Evolutionary conservation across 1,139 yeast genomes (phyloP), one percentile per base, ranked within the genome.

Genomic region (Saccharomycopsis phalli): DNA sequence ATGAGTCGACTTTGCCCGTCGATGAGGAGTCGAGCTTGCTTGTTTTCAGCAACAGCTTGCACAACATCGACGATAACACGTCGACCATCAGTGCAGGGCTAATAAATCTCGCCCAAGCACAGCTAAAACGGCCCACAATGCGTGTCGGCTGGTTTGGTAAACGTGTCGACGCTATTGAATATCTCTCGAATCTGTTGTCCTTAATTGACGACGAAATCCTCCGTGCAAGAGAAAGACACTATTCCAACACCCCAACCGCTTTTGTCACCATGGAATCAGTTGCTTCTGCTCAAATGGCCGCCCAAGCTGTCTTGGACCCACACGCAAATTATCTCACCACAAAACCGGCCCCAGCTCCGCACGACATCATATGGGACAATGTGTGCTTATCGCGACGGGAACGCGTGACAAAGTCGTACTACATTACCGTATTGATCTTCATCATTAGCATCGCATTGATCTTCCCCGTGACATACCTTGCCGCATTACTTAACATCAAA

Each of bases 281-380:
- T 7, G 83, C 93, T 0, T 77, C 80, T 51, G 94, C 95, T 1
- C 95, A 84, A 56, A 76, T 84, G 81, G 77, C 86, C 6, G 93
- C 95, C 0, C 95, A 86, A 56, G 84, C 94, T 0, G 82, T 83
- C 1, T 62, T 84, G 38, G 93, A 86, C 48, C 94, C 95, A 0
- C 70, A 76, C 41, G 80, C 84, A 1, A 72, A 78, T 53, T 79
- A 80, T 42, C 62, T 84, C 34, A 76, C 82, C 34, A 81, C 93
- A 6, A 69, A 67, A 36, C 63, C 83, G 37, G 95, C 95, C 0
- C 94, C 95, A 0, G 88, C 95, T 1, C 94, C 95, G 2, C 79
- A 78, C 48, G 95, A 84, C 56, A 76, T 84, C 18, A 68, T 81
- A 39, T 84, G 95, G 95, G 74, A 75, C 35, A 81, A 82, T 51